Evolutionary conservation across 495 filamentous ascomycete species (phyloP).

Genomic region (Penicillium simplicissimum): DNA sequence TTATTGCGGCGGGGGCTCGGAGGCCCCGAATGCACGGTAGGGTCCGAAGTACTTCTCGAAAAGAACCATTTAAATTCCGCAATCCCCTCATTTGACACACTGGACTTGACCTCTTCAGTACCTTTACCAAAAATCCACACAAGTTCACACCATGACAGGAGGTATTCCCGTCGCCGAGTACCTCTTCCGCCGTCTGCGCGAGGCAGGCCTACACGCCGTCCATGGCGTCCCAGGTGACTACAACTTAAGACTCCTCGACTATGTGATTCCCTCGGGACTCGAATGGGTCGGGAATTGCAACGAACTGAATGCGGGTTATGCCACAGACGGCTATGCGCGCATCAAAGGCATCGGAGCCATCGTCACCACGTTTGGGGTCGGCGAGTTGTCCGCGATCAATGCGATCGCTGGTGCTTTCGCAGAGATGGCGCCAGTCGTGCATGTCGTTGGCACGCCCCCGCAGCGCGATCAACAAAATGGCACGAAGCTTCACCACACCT

Average conservation of each 20-base stretch:
- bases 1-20: not conserved
- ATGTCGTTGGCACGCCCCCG: conserved; percentile 65
- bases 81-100: too few relatives aligned
- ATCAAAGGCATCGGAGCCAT: conserved; percentile 68
- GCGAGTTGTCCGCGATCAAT: conserved; percentile 70
- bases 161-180: conserved; percentile 14
- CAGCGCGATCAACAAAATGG: not conserved
- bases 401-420: conserved; percentile 67
- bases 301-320: conserved; percentile 76
- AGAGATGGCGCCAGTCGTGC: conserved; percentile 71
- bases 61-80: not conserved
- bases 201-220: conserved; percentile 4
- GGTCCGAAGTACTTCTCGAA: not conserved
- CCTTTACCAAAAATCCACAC: not conserved
- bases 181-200: conserved; percentile 14
- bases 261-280: conserved; percentile 56
- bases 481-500: conserved; percentile 11
- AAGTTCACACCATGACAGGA: not conserved
- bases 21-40: not conserved
- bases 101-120: not conserved
- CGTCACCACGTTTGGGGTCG: conserved; percentile 74
- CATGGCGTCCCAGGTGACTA: conserved; percentile 58
- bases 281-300: conserved; percentile 75
- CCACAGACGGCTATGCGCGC: conserved; percentile 75
- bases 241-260: conserved; percentile 67